phyloP scores from a whole-genome alignment of 805 yeast species.

The Metschnikowia bowlesiae region DNA sequence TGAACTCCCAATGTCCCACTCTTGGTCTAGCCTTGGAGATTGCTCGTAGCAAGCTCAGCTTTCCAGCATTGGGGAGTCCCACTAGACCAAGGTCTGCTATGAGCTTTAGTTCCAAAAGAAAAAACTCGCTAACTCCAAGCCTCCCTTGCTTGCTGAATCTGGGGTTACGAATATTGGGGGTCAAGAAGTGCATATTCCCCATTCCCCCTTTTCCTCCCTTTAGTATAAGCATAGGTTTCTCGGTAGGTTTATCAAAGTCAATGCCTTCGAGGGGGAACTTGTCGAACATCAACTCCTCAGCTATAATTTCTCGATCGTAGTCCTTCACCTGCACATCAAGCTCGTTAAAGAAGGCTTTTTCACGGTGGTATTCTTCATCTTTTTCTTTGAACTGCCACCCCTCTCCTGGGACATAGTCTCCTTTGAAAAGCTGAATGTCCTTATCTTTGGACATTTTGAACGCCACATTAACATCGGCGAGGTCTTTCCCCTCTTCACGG shows the following conservation, averaged over 20 bases:
- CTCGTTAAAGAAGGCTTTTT: constrained; percentile 60
- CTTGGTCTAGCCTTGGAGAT: constrained; percentile 86
- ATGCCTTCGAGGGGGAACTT: constrained; percentile 77
- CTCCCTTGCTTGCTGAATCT: constrained; percentile 83
- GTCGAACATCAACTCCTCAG: constrained; percentile 60
- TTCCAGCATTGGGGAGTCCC: constrained; percentile 96
- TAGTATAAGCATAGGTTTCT: constrained; percentile 62
- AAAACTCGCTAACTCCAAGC: constrained; percentile 56
- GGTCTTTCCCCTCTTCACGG: constrained; percentile 18
- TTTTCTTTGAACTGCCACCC: constrained; percentile 89
- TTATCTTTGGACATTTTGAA: constrained; percentile 21
- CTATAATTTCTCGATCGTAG: constrained; percentile 56
- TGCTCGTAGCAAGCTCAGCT: constrained; percentile 80
- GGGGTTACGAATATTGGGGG: constrained; percentile 82
- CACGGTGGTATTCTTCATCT: constrained; percentile 63
- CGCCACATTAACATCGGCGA: constrained; percentile 12
- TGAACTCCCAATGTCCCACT: constrained; percentile 96
- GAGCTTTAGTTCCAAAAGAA: constrained; percentile 78
- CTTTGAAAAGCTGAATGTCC: constrained; percentile 57
- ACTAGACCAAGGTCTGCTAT: constrained; percentile 92
- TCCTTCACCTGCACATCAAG: constrained; percentile 60
- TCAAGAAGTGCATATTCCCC: constrained; percentile 93
- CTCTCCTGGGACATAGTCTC: constrained; percentile 60
- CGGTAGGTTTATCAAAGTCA: constrained; percentile 60
- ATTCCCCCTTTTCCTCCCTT: constrained; percentile 92